Conservation (phyloP, 148 eudicot genomes). For the Chenopodium quinoa region DNA sequence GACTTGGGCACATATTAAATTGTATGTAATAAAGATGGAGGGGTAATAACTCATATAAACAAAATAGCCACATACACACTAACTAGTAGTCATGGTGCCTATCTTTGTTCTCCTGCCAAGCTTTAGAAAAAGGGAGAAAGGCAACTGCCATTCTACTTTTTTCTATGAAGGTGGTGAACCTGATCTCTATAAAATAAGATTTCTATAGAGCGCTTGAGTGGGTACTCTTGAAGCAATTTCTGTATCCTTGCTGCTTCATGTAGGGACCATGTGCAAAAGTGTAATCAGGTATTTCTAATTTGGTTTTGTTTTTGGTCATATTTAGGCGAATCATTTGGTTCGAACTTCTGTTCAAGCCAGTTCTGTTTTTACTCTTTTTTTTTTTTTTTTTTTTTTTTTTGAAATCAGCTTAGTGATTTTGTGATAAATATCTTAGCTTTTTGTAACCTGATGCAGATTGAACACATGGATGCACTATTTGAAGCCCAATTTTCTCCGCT, state of each 20-base stretch:
- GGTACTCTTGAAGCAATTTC: background rate
- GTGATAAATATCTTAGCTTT: background rate
- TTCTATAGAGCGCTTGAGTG: background rate
- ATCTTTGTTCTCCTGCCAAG: background rate
- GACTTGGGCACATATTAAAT: background rate
- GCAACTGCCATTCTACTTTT: background rate
- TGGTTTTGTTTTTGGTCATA: background rate
- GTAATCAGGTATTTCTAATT: background rate
- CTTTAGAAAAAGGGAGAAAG: background rate
- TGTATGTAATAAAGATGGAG: too few relatives aligned
- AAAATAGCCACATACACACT: background rate
- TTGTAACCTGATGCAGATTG: slow-evolving; percentile 58
- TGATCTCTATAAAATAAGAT: background rate
- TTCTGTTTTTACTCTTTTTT: background rate
- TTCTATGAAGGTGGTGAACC: background rate
- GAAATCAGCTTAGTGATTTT: background rate
- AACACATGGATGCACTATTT: slow-evolving; percentile 89
- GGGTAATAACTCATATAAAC: too few relatives aligned
- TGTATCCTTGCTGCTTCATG: background rate
- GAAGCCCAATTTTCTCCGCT: slow-evolving; percentile 98
- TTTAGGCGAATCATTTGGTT: background rate
- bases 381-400: too few relatives aligned
- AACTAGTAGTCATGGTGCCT: background rate
- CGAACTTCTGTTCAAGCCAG: background rate
- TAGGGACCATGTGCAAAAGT: background rate